These are phyloP conservation scores for Thalassiosira hispida DNA, from an alignment of 352 stramenopile species.

Conservation along the genomic window DNA sequence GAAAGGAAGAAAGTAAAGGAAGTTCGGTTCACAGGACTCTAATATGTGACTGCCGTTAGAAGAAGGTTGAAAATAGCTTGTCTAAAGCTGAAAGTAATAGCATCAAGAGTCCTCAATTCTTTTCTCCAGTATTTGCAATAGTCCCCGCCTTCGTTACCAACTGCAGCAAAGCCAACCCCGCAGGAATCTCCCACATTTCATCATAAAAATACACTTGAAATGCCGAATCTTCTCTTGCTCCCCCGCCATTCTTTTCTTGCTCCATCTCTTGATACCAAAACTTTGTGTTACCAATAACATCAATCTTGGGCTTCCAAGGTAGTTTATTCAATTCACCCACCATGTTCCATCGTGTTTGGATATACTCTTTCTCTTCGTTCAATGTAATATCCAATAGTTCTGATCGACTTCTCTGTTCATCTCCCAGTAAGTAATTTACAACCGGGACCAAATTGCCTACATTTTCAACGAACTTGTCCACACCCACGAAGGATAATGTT, in stretches of 20 bases:
- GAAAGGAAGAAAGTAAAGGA: too few species aligned
- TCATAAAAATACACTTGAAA: slow-evolving; percentile 78
- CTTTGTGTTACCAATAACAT: slow-evolving; percentile 80
- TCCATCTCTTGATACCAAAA: slow-evolving; percentile 67
- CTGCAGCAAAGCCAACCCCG: slow-evolving; percentile 69
- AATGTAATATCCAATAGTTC: slow-evolving; percentile 68
- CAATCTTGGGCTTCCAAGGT: slow-evolving; percentile 76
- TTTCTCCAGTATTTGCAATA: slow-evolving; percentile 46
- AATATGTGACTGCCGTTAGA: too few species aligned
- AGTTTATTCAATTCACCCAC: slow-evolving; percentile 72
- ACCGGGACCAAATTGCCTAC: slow-evolving; percentile 72
- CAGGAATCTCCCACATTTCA: slow-evolving; percentile 80
- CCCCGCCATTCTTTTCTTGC: slow-evolving; percentile 11
- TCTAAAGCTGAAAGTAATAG: not conserved
- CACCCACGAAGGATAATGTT: slow-evolving; percentile 76
- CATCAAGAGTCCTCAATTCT: not conserved
- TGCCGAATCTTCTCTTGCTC: not conserved
- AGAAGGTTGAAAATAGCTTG: too few species aligned
- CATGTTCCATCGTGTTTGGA: slow-evolving; percentile 84
- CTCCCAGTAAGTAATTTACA: slow-evolving; percentile 58
- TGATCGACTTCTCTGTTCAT: slow-evolving; percentile 41
- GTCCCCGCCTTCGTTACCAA: slow-evolving; percentile 67
- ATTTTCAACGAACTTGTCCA: slow-evolving; percentile 73
- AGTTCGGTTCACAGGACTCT: too few species aligned
- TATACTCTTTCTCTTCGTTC: slow-evolving; percentile 52